Percentiles rank a stretch among this genome's conserved stretches.
phyloP scores from a whole-genome alignment of 140 eudicot species.

The Stevia rebaudiana region DNA sequence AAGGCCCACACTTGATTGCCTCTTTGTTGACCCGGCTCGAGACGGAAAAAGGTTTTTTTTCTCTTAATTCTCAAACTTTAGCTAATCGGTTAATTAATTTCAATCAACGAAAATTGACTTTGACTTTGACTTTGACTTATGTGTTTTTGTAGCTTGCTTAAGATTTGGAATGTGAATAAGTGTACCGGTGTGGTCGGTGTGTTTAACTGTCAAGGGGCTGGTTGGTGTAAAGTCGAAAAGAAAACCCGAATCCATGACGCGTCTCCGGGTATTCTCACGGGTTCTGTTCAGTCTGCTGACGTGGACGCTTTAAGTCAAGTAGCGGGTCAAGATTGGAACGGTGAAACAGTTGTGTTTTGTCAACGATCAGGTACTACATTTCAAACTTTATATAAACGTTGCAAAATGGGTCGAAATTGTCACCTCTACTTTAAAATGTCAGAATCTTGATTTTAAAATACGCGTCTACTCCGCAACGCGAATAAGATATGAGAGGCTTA shows the following conservation, averaged over 20 bases:
- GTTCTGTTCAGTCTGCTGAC: conserved; percentile 57
- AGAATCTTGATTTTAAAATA: too few species aligned
- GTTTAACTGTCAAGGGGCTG: conserved; percentile 96
- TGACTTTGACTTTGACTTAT: conserved; percentile 4
- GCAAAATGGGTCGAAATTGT: background rate
- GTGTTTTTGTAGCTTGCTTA: conserved; percentile 59
- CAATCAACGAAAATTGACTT: background rate
- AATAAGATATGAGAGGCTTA: too few species aligned
- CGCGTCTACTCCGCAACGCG: too few species aligned
- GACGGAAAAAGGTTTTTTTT: conserved; percentile 65
- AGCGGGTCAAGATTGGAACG: conserved; percentile 67
- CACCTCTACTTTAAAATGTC: background rate
- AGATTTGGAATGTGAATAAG: conserved; percentile 85
- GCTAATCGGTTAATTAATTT: background rate
- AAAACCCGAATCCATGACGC: conserved; percentile 79
- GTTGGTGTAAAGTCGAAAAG: conserved; percentile 76
- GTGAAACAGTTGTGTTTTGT: conserved; percentile 63
- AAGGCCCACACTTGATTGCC: conserved; percentile 82
- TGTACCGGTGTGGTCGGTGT: conserved; percentile 84
- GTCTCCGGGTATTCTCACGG: conserved; percentile 70
- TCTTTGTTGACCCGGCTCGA: conserved; percentile 84
- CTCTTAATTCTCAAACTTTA: background rate
- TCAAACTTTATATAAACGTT: background rate
- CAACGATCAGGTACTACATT: conserved; percentile 53
- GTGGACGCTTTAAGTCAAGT: conserved; percentile 56